Percentiles rank a stretch among this genome's conserved stretches.
Conservation (phyloP, 179 eudicot species). For the Carnegiea gigantea region DNA sequence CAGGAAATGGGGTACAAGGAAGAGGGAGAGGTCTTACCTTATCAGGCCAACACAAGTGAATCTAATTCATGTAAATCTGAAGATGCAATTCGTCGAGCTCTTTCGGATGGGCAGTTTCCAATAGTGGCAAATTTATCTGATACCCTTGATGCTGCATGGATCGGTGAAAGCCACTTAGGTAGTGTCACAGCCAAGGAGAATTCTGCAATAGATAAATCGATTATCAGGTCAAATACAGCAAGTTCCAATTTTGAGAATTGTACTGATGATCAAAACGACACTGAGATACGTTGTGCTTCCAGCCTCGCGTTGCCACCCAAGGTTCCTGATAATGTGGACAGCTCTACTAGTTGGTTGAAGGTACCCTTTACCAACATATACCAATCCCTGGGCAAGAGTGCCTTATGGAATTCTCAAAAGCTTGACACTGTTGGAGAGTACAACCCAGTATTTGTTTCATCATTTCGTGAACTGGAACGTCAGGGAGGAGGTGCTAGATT, state of each 20-base stretch:
- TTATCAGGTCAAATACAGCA: slow-evolving; percentile 24
- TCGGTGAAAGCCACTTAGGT: slow-evolving; percentile 51
- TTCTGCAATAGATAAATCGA: slow-evolving; percentile 28
- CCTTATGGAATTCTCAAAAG: slow-evolving; percentile 42
- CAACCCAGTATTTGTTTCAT: slow-evolving; percentile 63
- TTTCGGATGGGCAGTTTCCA: slow-evolving; percentile 61
- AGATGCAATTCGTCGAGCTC: slow-evolving; percentile 37
- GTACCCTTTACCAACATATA: slow-evolving; percentile 58
- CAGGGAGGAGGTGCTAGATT: slow-evolving; percentile 75
- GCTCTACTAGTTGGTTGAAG: slow-evolving; percentile 47
- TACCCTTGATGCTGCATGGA: slow-evolving; percentile 79
- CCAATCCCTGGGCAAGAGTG: slow-evolving; percentile 42
- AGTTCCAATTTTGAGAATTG: slow-evolving; percentile 29
- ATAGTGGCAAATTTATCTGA: slow-evolving; percentile 52
- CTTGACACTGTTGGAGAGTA: slow-evolving; percentile 56
- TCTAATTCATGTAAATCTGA: slow-evolving; percentile 29
- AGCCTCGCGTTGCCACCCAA: slow-evolving; percentile 36
- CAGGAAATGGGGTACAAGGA: slow-evolving; percentile 28
- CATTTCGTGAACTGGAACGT: slow-evolving; percentile 53
- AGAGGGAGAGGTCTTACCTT: slow-evolving; percentile 21
- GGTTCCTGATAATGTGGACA: slow-evolving; percentile 41
- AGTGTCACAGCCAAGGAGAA: slow-evolving; percentile 30
- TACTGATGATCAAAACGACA: slow-evolving; percentile 31
- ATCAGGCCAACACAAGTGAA: slow-evolving; percentile 15
- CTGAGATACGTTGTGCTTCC: slow-evolving; percentile 30